Conservation (phyloP, 2,329 filamentous ascomycete species). For the Exophiala bonariae region DNA sequence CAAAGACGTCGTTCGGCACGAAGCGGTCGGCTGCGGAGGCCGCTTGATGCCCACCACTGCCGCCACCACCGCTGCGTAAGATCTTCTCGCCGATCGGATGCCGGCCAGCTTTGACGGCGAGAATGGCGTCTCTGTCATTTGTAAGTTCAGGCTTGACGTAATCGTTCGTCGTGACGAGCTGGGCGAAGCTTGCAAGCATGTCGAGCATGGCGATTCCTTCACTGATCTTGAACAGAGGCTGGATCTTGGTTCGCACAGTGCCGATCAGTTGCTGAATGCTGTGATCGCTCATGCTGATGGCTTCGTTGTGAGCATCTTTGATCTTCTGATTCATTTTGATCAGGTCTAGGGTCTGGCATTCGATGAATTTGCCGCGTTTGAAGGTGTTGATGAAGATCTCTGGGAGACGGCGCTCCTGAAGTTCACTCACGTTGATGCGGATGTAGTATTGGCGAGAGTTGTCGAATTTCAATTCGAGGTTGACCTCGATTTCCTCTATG, state of each 20-base stretch:
- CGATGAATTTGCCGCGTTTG: conserved; percentile 70
- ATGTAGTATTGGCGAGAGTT: conserved; percentile 78
- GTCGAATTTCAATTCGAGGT: conserved; percentile 72
- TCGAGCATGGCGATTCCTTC: conserved; percentile 86
- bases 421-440: conserved; percentile 61
- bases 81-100: conserved; percentile 79
- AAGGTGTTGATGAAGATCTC: conserved; percentile 75
- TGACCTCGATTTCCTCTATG: conserved; percentile 59
- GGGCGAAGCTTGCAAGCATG: conserved; percentile 76
- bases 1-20: conserved; percentile 88
- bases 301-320: conserved; percentile 77
- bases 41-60: too few species aligned
- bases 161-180: conserved; percentile 67
- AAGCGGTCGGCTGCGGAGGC: conserved; percentile 55
- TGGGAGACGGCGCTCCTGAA: conserved; percentile 62
- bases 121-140: conserved; percentile 43
- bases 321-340: conserved; percentile 80
- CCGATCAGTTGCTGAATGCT: conserved; percentile 71
- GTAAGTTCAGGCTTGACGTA: conserved; percentile 71
- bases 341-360: conserved; percentile 84
- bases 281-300: conserved; percentile 77
- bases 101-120: conserved; percentile 72
- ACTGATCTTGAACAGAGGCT: conserved; percentile 76
- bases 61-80: too few species aligned
- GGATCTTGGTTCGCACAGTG: conserved; percentile 70